Evolutionary conservation across 805 yeast genomes (phyloP).

Genomic region (Brettanomyces naardenensis): DNA sequence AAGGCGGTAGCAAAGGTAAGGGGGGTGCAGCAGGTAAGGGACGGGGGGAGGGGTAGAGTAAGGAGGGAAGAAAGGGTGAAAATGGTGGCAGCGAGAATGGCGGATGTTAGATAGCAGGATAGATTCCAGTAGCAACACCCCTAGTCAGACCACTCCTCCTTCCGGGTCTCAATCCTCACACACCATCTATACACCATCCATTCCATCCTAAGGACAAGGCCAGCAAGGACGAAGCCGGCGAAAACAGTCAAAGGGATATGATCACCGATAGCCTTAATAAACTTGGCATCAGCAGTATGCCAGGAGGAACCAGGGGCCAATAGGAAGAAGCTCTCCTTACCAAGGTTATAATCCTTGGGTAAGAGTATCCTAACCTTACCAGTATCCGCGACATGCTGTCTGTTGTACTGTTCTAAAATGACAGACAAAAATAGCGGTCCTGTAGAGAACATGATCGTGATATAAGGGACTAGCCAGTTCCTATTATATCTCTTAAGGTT

Average conservation of each 20-base stretch:
- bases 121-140: too few species aligned
- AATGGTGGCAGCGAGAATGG: too few species aligned
- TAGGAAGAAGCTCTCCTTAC: slow-evolving; percentile 56
- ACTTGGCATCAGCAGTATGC: slow-evolving; percentile 84
- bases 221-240: slow-evolving; percentile 5
- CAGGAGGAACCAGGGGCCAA: slow-evolving; percentile 83
- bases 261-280: slow-evolving; percentile 63
- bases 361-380: slow-evolving; percentile 62
- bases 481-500: slow-evolving; percentile 53
- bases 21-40: too few species aligned
- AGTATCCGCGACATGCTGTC: slow-evolving; percentile 66
- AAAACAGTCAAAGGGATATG: slow-evolving; percentile 65
- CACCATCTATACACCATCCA: slow-evolving; percentile 3
- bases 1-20: too few species aligned
- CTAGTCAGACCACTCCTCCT: too few species aligned
- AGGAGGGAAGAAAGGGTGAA: too few species aligned
- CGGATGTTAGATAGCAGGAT: too few species aligned
- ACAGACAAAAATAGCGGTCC: slow-evolving; percentile 86
- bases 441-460: slow-evolving; percentile 88
- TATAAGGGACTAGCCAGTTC: slow-evolving; percentile 80
- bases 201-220: slow-evolving; percentile 5
- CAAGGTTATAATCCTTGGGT: slow-evolving; percentile 65
- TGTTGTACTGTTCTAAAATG: slow-evolving; percentile 78
- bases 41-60: too few species aligned
- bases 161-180: neutral